phyloP scores from a whole-genome alignment of 202 grass and related monocot genomes.

The Schoenoplectus tabernaemontani region DNA sequence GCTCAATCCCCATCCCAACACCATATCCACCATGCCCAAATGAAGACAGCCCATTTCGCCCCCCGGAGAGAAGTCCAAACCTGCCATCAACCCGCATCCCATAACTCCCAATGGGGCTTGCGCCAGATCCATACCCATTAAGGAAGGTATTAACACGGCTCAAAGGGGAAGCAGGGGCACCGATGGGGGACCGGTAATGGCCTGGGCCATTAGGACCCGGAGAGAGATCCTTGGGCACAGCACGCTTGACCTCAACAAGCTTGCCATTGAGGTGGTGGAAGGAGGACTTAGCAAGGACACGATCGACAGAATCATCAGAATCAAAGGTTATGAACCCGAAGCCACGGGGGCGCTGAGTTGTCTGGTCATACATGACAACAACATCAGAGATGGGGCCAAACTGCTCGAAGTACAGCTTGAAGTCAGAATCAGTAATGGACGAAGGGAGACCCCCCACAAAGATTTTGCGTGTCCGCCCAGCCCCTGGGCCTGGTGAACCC shows the following conservation, averaged over 20 bases:
- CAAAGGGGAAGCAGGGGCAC: slow-evolving; percentile 44
- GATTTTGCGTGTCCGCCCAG: slow-evolving; percentile 59
- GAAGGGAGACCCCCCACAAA: slow-evolving; percentile 90
- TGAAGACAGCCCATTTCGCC: slow-evolving; percentile 55
- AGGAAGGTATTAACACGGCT: slow-evolving; percentile 64
- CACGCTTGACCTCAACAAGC: slow-evolving; percentile 92
- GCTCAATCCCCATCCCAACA: slow-evolving; percentile 56
- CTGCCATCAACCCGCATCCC: slow-evolving; percentile 66
- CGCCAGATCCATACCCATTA: slow-evolving; percentile 56
- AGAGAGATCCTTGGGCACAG: slow-evolving; percentile 85
- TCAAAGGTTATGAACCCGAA: slow-evolving; percentile 97
- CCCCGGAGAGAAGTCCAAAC: slow-evolving; percentile 50
- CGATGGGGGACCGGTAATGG: slow-evolving; percentile 51
- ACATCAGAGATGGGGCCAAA: slow-evolving; percentile 85
- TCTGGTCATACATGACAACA: slow-evolving; percentile 97
- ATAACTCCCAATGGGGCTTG: slow-evolving; percentile 56
- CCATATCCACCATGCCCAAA: slow-evolving; percentile 56
- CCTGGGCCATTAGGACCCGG: slow-evolving; percentile 38
- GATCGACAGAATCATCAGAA: slow-evolving; percentile 72
- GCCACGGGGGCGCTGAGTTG: slow-evolving; percentile 75
- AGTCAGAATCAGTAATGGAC: slow-evolving; percentile 73
- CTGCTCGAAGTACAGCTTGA: slow-evolving; percentile 86
- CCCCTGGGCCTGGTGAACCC: slow-evolving; percentile 50
- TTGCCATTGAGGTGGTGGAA: slow-evolving; percentile 92
- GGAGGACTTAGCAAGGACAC: slow-evolving; percentile 53